phyloP scores from a whole-genome alignment of 169 alveolate genomes.

The Eimeria acervulina region DNA sequence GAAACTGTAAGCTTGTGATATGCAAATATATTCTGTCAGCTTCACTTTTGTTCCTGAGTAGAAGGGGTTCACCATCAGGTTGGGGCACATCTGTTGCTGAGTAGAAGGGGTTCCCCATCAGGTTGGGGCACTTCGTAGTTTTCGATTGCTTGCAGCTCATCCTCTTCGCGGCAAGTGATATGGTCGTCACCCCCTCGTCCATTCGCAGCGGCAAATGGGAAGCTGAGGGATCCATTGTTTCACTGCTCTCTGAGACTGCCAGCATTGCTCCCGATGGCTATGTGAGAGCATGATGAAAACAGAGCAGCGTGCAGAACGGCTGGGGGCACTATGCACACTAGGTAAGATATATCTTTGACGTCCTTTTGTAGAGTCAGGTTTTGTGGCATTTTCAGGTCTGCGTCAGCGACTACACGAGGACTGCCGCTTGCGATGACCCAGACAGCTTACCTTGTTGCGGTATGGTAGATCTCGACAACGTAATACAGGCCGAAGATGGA shows the following conservation, averaged over 20 bases:
- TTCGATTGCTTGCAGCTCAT: conserved; percentile 66
- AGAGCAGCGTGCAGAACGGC: not conserved
- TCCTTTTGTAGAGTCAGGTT: not conserved
- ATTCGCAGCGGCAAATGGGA: conserved; percentile 74
- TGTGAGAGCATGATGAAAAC: conserved; percentile 17
- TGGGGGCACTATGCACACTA: not conserved
- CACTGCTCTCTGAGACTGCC: conserved; percentile 79
- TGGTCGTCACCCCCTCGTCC: conserved; percentile 45
- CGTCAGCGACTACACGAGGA: conserved; percentile 81
- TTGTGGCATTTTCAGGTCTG: conserved; percentile 72
- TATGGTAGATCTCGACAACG: conserved; percentile 65
- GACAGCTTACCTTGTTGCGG: conserved; percentile 83
- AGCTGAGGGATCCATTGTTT: conserved; percentile 73
- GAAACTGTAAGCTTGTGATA: conserved; percentile 67
- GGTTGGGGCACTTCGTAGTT: not conserved
- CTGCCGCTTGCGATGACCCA: conserved; percentile 76
- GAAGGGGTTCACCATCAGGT: not conserved
- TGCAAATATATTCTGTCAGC: not conserved
- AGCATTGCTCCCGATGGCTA: conserved; percentile 73
- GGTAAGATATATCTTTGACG: not conserved
- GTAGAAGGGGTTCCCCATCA: not conserved
- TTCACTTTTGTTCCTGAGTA: no score
- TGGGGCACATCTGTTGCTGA: not conserved
- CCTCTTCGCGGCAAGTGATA: conserved; percentile 81
- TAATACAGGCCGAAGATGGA: conserved; percentile 68